Percentiles rank a stretch among this genome's conserved stretches.
phyloP scores from a whole-genome alignment of 1,139 yeast genomes.

The Magnusiomyces sp. region DNA sequence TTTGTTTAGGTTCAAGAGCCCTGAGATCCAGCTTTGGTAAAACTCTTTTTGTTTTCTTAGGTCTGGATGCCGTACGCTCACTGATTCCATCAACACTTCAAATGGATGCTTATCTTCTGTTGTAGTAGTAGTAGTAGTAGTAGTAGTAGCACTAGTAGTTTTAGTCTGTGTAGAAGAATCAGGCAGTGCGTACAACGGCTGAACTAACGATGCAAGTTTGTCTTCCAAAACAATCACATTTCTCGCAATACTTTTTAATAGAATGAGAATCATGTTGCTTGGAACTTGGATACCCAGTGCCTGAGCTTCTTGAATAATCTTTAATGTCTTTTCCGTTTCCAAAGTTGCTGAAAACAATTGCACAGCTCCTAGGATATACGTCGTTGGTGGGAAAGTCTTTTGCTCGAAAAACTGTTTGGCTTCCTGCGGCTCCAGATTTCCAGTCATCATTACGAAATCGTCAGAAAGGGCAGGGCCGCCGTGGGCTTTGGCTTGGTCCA shows the following conservation, averaged over 20 bases:
- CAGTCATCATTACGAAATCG: slow-evolving; percentile 10
- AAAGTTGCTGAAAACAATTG: slow-evolving; percentile 9
- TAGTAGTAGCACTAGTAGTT: not conserved
- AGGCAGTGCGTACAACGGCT: too few species aligned
- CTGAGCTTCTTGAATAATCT: slow-evolving; percentile 16
- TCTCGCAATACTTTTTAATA: slow-evolving; percentile 18
- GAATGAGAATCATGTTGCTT: slow-evolving; percentile 14
- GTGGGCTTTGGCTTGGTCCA: slow-evolving; percentile 13
- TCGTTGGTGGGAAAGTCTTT: slow-evolving; percentile 13
- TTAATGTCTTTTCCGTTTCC: slow-evolving; percentile 4
- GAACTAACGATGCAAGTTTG: too few species aligned
- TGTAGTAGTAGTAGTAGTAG: not conserved
- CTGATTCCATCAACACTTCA: slow-evolving; percentile 6
- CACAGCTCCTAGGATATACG: slow-evolving; percentile 16
- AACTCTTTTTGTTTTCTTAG: slow-evolving; percentile 20
- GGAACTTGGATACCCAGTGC: slow-evolving; percentile 17
- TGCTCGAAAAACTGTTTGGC: slow-evolving; percentile 18
- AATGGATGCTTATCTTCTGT: slow-evolving; percentile 4
- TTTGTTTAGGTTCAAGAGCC: slow-evolving; percentile 21
- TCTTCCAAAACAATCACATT: slow-evolving; percentile 6
- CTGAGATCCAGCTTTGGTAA: slow-evolving; percentile 26
- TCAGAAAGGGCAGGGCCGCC: too few species aligned
- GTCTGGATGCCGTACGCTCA: too few species aligned
- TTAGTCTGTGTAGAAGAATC: not conserved
- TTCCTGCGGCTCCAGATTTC: slow-evolving; percentile 16